phyloP scores from a whole-genome alignment of 495 filamentous ascomycete genomes.

The Parmelia sp. region DNA sequence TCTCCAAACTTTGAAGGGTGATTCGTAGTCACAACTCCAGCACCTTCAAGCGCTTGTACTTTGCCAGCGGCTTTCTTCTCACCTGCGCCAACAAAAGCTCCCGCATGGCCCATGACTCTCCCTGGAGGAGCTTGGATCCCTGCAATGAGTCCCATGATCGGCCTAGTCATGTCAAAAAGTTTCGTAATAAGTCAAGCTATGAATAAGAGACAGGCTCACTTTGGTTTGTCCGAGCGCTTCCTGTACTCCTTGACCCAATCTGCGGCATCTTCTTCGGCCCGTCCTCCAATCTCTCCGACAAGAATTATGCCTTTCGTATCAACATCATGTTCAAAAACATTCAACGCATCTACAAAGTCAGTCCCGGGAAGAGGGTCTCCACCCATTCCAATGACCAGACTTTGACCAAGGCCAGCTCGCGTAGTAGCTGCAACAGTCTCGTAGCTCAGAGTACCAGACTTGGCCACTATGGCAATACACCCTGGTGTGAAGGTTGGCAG shows the following conservation, averaged over 20 bases:
- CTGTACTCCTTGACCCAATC: constrained; percentile 70
- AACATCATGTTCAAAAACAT: constrained; percentile 64
- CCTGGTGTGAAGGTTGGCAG: constrained; percentile 69
- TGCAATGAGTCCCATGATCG: constrained; percentile 72
- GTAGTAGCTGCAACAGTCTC: constrained; percentile 82
- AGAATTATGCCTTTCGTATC: constrained; percentile 77
- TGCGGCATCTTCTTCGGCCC: constrained; percentile 72
- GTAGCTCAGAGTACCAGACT: constrained; percentile 84
- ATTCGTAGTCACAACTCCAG: constrained; percentile 68
- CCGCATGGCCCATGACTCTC: constrained; percentile 84
- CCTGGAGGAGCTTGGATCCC: constrained; percentile 60
- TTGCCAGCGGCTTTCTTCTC: constrained; percentile 62
- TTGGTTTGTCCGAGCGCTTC: constrained; percentile 52
- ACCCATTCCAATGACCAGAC: constrained; percentile 79
- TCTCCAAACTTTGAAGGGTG: constrained; percentile 77
- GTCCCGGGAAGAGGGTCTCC: constrained; percentile 82
- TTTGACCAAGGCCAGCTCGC: constrained; percentile 75
- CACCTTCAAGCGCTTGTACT: constrained; percentile 59
- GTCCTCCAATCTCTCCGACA: constrained; percentile 83
- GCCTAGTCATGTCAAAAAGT: constrained; percentile 41
- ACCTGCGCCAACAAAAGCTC: constrained; percentile 64
- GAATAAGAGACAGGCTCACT: constrained; percentile 47
- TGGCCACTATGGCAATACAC: constrained; percentile 73
- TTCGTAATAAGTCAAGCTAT: constrained; percentile 7
- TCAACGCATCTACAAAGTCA: constrained; percentile 69